Base-by-base conservation (phyloP, 1,284 basidiomycete genomes). In the Pterulicium gracile region DNA sequence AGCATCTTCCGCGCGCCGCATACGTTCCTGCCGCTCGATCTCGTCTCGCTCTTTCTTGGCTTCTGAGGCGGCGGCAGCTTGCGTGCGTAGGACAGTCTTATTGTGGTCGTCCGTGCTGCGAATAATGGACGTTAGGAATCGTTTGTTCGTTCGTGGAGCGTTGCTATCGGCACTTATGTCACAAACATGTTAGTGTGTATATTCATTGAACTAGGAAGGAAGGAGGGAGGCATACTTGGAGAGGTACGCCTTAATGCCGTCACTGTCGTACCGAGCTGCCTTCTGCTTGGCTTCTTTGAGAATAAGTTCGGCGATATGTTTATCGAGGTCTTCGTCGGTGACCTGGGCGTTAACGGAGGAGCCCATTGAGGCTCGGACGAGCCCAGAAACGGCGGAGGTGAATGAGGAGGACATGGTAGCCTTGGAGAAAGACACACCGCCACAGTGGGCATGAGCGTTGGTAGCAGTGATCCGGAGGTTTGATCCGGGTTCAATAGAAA, bases 31-130 rank as follows among this genome's bases (percentile, higher is more conserved):
- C 47, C 75, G 67, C 55, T 84, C 79, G 49, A 75, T 69, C 50
- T 81, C 79, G 35, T 79, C 73, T 27, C 78, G 65, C 55, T 77
- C 79, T 34, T 66, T 63, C 49, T 87, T 79, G 3, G 81, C 72
- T 52, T 88, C 82, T 52, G 83, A 70, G 0, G 87, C 87, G 22
- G 83, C 80, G 15, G 75, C 63, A 0, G 84, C 81, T 62, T 96
- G 89, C 15, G 82, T 75, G 36, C 79, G 74, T 5, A 92, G 65
- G 15, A 96, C 68, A 12, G 85, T 80, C 61, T 81, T 80, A 61
- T 96, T 96, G 60, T 96, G 93, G 48, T 92, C 90, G 58, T 93
- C 91, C 2, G 93, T 94, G 52, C 77, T 90, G 50, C 81, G 79
- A 47, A 96, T 92, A 50, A 96, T 89, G 19, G 84, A 82, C 0